Evolutionary conservation across 208 protist species (phyloP).

Genomic region (Trypanosoma mega): DNA sequence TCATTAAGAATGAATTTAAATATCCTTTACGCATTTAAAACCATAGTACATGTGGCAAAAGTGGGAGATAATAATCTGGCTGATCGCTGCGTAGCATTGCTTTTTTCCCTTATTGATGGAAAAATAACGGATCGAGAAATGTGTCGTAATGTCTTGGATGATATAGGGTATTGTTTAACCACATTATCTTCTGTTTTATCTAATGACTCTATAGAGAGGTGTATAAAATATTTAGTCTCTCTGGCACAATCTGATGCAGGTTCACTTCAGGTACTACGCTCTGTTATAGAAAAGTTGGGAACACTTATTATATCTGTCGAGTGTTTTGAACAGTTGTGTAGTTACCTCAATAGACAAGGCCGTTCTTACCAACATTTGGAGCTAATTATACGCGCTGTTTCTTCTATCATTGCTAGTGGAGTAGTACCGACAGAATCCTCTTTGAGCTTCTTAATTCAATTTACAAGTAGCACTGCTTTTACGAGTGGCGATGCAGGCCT

Average conservation of each 20-base stretch:
- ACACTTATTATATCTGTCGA: background rate
- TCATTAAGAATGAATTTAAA: conserved; percentile 2
- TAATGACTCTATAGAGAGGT: background rate
- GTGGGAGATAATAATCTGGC: background rate
- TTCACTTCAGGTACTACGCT: conserved; percentile 1
- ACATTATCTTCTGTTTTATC: background rate
- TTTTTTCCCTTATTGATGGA: conserved; percentile 5
- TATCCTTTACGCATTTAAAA: conserved; percentile 2
- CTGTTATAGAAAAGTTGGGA: background rate
- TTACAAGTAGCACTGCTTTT: conserved; percentile 13
- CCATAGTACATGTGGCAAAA: conserved; percentile 6
- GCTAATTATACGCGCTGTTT: conserved; percentile 14
- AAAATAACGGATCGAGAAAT: conserved; percentile 1
- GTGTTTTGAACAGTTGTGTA: conserved; percentile 12
- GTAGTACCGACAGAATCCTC: no score
- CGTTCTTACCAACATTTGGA: conserved; percentile 8
- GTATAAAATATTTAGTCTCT: conserved; percentile 5
- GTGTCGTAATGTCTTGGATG: background rate
- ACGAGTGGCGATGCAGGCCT: no score
- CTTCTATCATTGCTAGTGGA: conserved; percentile 13
- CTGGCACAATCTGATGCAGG: conserved; percentile 5
- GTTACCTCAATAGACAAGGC: background rate
- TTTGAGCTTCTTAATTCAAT: conserved; percentile 18
- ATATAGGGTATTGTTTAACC: conserved; percentile 8
- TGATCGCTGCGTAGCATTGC: conserved; percentile 7